Evolutionary conservation across 2,329 filamentous ascomycete species (phyloP).

Genomic region (Aspergillus felis): DNA sequence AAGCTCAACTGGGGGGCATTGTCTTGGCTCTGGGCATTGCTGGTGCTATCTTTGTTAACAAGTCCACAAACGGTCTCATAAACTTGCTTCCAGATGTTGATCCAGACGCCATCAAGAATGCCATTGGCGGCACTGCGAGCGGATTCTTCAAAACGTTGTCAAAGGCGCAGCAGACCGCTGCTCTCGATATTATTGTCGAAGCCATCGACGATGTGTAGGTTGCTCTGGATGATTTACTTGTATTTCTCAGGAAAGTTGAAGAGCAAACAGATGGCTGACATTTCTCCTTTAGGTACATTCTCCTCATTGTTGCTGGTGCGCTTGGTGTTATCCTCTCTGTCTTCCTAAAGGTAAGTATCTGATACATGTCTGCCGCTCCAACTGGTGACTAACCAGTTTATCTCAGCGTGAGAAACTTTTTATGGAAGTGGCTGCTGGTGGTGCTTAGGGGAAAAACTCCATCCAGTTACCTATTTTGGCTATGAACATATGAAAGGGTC

Average conservation of each 20-base stretch:
- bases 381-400: neutral
- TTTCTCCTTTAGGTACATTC: neutral
- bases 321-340: neutral
- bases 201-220: neutral
- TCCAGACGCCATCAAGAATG: neutral
- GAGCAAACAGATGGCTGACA: neutral
- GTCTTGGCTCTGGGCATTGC: neutral
- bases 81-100: neutral
- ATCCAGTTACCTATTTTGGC: too few relatives aligned
- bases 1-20: neutral
- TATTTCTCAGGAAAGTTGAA: neutral
- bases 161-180: neutral
- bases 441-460: neutral
- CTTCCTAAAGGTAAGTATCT: neutral
- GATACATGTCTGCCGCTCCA: too few relatives aligned
- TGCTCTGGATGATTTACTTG: neutral
- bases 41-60: neutral
- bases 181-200: neutral
- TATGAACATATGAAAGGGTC: too few relatives aligned
- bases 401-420: neutral
- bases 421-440: neutral
- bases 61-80: neutral
- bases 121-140: neutral
- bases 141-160: neutral
- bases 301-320: neutral